A percentile compares a stretch with the other conserved stretches of the same genome.
These are phyloP conservation scores for Mycena capillaripes DNA, from an alignment of 768 basidiomycete genomes.

Conservation along the genomic window DNA sequence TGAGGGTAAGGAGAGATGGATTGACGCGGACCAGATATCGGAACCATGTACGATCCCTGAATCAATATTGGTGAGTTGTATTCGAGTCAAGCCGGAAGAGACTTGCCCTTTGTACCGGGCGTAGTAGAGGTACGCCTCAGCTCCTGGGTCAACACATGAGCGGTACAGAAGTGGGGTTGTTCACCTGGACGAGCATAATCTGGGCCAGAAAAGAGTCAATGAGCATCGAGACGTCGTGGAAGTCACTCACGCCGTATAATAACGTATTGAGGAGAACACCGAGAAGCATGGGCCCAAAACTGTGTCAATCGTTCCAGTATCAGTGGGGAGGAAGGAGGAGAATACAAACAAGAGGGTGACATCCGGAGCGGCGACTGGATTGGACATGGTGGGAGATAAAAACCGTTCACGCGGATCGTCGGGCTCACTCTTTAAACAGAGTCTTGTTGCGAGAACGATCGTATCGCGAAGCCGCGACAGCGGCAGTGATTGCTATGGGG, in stretches of 20 bases:
- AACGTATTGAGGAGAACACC: constrained; percentile 29
- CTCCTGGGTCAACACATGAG: background rate
- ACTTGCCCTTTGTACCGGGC: constrained; percentile 13
- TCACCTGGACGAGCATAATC: constrained; percentile 25
- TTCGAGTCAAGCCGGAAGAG: background rate
- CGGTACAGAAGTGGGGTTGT: background rate
- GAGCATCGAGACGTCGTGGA: background rate
- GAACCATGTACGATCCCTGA: constrained; percentile 32
- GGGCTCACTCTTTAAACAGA: no score
- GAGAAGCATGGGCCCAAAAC: constrained; percentile 28
- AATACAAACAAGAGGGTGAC: constrained; percentile 22
- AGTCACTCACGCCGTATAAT: constrained; percentile 18
- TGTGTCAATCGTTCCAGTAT: background rate
- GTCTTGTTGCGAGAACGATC: no score
- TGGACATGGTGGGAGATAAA: background rate
- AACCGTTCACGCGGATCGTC: no score
- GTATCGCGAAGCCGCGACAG: no score
- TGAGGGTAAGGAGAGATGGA: background rate
- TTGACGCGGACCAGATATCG: constrained; percentile 8
- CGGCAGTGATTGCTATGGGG: no score
- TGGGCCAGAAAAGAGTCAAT: background rate
- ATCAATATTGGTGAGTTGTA: background rate
- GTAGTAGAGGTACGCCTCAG: constrained; percentile 28
- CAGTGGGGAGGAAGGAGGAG: background rate
- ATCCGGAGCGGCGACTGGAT: constrained; percentile 3